Base-by-base conservation (phyloP, 2,329 filamentous ascomycete genomes). In the Phialemoniopsis sp. region DNA sequence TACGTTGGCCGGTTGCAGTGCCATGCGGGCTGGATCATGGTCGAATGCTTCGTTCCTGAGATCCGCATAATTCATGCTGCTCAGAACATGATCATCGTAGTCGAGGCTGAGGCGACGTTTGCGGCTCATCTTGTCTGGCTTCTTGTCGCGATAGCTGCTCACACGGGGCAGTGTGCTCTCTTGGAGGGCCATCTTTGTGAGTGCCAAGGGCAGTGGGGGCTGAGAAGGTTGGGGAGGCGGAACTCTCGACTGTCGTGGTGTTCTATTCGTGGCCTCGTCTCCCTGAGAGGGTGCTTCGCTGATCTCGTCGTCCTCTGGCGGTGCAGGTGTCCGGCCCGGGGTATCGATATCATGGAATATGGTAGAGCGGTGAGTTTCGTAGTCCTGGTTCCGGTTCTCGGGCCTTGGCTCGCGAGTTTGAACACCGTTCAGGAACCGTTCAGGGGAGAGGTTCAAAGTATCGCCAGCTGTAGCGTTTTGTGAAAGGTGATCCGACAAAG, bases 81-180 rank as follows among this genome's bases (percentile, higher is more conserved):
- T 65, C n/a, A 81, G 62, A 31, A 67, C 63, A 32, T 48, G 67
- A 52, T 81, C 77, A 44, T 79, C 73, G 46, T 81, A 81, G 52
- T 81, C 77, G 21, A 67, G 62, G 42, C 62, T 70, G 29, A 56
- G 57, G 3, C 60, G 65, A 13, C 66, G 63, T 28, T 73, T 70
- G 39, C 68, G 71, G 50, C 34, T 37, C 16, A 29, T 37, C 9
- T 26, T 26, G 21, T 26, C 21, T 10, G 21, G 21, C 21, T 26
- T 26, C 21, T 26, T 26, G 21, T 26, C 21, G 21, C 21, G 21
- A 10, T 26, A 26, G 21, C 10, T 37, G 16, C 35, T 37, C 18
- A 34, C 32, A 16, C 47, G 46, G 3, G 48, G 42, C 5, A 50
- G 34, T 3, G 47, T 46, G 36, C 45, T 50, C 10, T 51, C 50